A percentile compares a stretch with the other conserved stretches of the same genome.
Conservation (phyloP, 2,329 filamentous ascomycete genomes). For the Penicillium verrucosum region DNA sequence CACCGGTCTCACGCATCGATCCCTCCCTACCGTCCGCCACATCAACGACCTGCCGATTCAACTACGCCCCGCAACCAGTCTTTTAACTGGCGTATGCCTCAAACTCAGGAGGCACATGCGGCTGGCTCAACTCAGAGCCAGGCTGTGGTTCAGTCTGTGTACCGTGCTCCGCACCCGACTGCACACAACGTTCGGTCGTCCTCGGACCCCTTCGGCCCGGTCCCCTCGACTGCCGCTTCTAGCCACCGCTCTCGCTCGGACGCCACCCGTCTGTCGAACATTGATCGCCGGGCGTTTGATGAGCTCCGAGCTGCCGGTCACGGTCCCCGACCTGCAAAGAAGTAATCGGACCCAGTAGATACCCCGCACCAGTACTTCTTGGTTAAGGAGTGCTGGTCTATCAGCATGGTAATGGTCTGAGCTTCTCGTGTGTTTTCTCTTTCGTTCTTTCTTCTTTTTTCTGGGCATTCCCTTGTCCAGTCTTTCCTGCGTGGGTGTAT, state of each 20-base stretch:
- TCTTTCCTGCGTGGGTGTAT: not conserved
- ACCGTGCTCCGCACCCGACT: not conserved
- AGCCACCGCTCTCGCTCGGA: constrained; percentile 1
- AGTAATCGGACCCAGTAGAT: not conserved
- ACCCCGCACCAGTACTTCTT: not conserved
- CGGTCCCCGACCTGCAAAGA: not conserved
- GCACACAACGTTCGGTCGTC: constrained; percentile 2
- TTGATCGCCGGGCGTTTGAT: not conserved
- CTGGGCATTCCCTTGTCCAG: not conserved
- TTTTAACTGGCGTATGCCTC: not conserved
- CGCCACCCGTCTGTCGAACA: not conserved
- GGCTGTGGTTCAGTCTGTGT: not conserved
- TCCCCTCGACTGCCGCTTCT: not conserved
- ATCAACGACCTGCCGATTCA: not conserved
- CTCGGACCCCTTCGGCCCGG: not conserved
- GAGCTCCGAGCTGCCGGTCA: not conserved
- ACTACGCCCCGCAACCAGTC: not conserved
- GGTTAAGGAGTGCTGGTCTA: not conserved
- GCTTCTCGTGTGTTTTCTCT: not conserved
- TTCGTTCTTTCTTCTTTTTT: not conserved
- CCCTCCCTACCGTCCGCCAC: not conserved
- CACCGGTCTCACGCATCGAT: not conserved
- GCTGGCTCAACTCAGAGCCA: not conserved
- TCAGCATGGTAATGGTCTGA: not conserved
- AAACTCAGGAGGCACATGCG: not conserved